phyloP scores from a whole-genome alignment of 2,329 filamentous ascomycete species.

The Mycocentrospora acerina region DNA sequence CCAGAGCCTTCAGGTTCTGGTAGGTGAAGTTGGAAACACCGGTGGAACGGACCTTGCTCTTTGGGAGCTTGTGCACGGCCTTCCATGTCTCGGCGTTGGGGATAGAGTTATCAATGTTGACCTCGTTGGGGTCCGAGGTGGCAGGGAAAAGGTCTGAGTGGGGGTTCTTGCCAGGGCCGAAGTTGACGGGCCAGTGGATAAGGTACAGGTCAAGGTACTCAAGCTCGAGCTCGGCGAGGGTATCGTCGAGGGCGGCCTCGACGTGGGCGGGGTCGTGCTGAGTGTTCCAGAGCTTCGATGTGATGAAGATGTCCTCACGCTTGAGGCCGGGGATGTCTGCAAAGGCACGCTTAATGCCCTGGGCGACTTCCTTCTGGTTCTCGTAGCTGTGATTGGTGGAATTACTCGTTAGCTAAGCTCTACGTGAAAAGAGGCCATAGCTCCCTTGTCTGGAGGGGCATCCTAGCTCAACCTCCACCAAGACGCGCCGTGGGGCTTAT shows the following conservation, averaged over 20 bases:
- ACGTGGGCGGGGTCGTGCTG: constrained; percentile 75
- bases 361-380: constrained; percentile 35
- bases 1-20: constrained; percentile 53
- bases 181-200: constrained; percentile 83
- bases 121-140: constrained; percentile 57
- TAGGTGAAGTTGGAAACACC: constrained; percentile 37
- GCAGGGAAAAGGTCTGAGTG: constrained; percentile 32
- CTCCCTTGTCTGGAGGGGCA: constrained; percentile 20
- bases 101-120: constrained; percentile 36
- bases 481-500: not conserved
- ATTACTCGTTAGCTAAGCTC: constrained; percentile 21
- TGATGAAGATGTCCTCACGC: constrained; percentile 46
- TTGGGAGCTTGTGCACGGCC: constrained; percentile 44
- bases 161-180: constrained; percentile 58
- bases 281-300: constrained; percentile 88
- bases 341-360: constrained; percentile 33
- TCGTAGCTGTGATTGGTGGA: constrained; percentile 34
- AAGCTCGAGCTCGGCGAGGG: constrained; percentile 74
- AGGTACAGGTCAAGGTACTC: constrained; percentile 91
- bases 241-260: constrained; percentile 69
- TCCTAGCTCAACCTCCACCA: constrained; percentile 11
- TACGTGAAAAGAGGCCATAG: constrained; percentile 15
- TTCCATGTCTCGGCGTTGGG: constrained; percentile 35
- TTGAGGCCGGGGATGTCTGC: constrained; percentile 28
- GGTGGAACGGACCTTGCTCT: constrained; percentile 38